Conservation (phyloP, 352 stramenopile species). For the Hyaloperonospora arabidopsidis region DNA sequence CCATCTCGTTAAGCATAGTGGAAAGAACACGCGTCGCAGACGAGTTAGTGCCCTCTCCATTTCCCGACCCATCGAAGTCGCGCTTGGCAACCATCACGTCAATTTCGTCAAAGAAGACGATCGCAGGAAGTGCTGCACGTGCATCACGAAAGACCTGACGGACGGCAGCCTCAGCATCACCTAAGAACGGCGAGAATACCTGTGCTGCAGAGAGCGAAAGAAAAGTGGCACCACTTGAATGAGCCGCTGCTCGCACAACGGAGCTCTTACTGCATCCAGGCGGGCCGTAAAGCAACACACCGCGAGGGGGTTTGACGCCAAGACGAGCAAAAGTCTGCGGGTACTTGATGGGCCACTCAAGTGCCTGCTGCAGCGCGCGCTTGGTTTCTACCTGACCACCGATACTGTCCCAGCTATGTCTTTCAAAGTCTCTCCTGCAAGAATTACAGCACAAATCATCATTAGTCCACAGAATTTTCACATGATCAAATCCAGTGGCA, state of each 20-base stretch:
- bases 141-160: constrained; percentile 76
- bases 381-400: constrained; percentile 68
- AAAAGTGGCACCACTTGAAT: constrained; percentile 74
- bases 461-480: constrained; percentile 4
- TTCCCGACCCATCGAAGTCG: constrained; percentile 41
- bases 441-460: constrained; percentile 1
- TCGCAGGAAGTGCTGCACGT: constrained; percentile 70
- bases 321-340: constrained; percentile 63
- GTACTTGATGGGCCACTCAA: constrained; percentile 86
- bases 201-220: constrained; percentile 80
- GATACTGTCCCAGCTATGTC: constrained; percentile 65
- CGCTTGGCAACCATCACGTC: constrained; percentile 83
- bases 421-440: constrained; percentile 48
- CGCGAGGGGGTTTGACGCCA: constrained; percentile 60
- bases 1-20: constrained; percentile 96
- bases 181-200: constrained; percentile 86
- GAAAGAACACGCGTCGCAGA: constrained; percentile 90
- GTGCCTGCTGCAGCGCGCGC: constrained; percentile 64
- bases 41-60: constrained; percentile 37
- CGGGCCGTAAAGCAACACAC: constrained; percentile 85
- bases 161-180: constrained; percentile 79
- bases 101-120: constrained; percentile 90
- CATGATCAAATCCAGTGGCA: not conserved
- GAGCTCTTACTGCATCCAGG: constrained; percentile 89
- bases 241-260: constrained; percentile 76